Evolutionary conservation across 2,329 filamentous ascomycete species (phyloP).

Genomic region (Claviceps citrina): DNA sequence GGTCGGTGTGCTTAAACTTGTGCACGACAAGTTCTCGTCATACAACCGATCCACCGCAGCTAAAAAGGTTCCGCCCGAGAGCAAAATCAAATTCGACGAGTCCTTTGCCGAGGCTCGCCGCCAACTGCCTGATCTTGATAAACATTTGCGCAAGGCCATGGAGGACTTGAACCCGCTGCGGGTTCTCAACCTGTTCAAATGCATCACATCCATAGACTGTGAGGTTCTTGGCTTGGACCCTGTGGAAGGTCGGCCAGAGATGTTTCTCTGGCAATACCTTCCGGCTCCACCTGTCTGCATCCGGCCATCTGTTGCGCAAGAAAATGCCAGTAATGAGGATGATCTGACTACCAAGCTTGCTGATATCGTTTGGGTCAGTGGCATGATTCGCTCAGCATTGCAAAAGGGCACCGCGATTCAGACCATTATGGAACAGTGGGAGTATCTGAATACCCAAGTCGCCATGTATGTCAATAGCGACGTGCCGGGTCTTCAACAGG

Average conservation of each 20-base stretch:
- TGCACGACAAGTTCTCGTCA: conserved; percentile 79
- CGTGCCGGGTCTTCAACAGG: conserved; percentile 79
- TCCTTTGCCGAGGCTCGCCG: conserved; percentile 71
- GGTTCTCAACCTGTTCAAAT: conserved; percentile 81
- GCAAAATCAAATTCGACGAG: conserved; percentile 71
- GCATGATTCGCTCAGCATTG: conserved; percentile 68
- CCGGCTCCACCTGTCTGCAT: conserved; percentile 91
- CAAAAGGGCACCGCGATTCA: conserved; percentile 70
- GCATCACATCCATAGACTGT: conserved; percentile 71
- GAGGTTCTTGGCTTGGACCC: conserved; percentile 83
- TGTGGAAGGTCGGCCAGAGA: conserved; percentile 75
- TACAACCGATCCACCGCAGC: conserved; percentile 80
- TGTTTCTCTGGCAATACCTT: conserved; percentile 94
- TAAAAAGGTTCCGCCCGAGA: conserved; percentile 67
- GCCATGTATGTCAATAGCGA: conserved; percentile 98
- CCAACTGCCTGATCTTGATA: conserved; percentile 69
- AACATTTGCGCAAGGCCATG: conserved; percentile 79
- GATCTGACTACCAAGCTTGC: conserved; percentile 94
- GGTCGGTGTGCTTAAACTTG: conserved; percentile 78
- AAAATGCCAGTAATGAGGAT: conserved; percentile 85
- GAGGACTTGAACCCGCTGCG: conserved; percentile 86
- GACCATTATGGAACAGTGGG: conserved; percentile 96
- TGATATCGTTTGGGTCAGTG: conserved; percentile 87
- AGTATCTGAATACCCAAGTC: conserved; percentile 86
- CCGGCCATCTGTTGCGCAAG: conserved; percentile 82